These are phyloP conservation scores for Acidomyces sp. DNA, from an alignment of 495 filamentous ascomycete genomes.

Conservation along the genomic window DNA sequence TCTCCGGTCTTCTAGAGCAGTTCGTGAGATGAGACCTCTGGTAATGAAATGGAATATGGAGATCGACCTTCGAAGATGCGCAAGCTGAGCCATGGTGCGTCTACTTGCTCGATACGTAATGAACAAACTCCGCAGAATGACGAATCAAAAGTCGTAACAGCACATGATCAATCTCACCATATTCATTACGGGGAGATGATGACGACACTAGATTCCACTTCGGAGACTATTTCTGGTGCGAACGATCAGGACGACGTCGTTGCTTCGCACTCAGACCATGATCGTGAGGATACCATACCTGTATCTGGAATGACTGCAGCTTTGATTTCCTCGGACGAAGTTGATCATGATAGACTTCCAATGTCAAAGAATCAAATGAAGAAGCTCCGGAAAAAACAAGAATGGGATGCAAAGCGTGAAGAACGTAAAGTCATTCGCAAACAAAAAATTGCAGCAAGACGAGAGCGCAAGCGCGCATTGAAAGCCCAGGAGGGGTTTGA, in stretches of 20 bases:
- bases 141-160: no score
- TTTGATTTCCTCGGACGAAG: background rate
- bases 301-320: background rate
- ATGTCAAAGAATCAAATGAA: slow-evolving; percentile 75
- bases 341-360: slow-evolving; percentile 15
- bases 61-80: slow-evolving; percentile 40
- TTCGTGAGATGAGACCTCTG: no score
- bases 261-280: background rate
- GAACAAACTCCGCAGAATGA: no score
- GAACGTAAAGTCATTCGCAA: slow-evolving; percentile 58
- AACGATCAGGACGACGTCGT: background rate
- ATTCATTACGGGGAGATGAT: no score
- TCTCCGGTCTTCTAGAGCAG: no score
- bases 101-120: no score
- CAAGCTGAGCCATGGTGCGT: slow-evolving; percentile 33
- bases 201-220: no score
- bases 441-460: slow-evolving; percentile 54
- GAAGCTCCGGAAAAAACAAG: slow-evolving; percentile 49
- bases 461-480: slow-evolving; percentile 42
- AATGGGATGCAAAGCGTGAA: slow-evolving; percentile 55
- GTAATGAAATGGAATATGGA: slow-evolving; percentile 39
- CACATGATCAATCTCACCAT: no score
- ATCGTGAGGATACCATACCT: background rate
- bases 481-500: slow-evolving; percentile 21
- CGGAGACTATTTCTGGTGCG: no score